Evolutionary conservation across 2,329 filamentous ascomycete species (phyloP).

Genomic region (Orbilia oligospora): DNA sequence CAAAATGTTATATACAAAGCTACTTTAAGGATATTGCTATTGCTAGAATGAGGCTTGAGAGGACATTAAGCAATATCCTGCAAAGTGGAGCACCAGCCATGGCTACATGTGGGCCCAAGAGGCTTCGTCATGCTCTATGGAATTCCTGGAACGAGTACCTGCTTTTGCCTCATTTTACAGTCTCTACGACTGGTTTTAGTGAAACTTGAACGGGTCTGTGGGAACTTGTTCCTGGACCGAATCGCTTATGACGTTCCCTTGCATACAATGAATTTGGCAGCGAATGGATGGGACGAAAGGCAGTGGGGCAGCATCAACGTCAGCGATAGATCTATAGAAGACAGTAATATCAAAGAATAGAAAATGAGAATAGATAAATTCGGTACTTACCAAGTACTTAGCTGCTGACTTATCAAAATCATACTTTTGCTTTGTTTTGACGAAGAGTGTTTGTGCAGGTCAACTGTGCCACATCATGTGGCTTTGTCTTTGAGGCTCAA

Average conservation of each 20-base stretch:
- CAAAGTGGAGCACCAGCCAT: slow-evolving; percentile 4
- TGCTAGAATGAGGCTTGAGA: slow-evolving; percentile 19
- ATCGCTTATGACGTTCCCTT: slow-evolving; percentile 61
- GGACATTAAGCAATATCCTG: neutral
- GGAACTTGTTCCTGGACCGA: slow-evolving; percentile 41
- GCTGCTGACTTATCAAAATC: no score
- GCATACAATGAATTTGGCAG: slow-evolving; percentile 32
- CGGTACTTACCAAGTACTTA: no score
- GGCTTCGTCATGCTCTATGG: slow-evolving; percentile 47
- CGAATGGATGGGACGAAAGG: slow-evolving; percentile 57
- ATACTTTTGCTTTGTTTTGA: no score
- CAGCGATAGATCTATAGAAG: slow-evolving; percentile 31
- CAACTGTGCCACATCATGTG: slow-evolving; percentile 7
- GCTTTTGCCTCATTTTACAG: slow-evolving; percentile 46
- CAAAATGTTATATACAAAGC: neutral
- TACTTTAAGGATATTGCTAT: neutral
- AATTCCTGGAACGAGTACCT: slow-evolving; percentile 10
- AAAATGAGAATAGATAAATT: no score
- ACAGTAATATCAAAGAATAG: neutral
- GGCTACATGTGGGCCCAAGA: slow-evolving; percentile 6
- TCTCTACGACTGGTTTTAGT: slow-evolving; percentile 19
- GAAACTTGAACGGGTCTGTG: slow-evolving; percentile 6
- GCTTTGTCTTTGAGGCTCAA: neutral
- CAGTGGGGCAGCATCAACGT: slow-evolving; percentile 38
- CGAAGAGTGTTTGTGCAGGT: neutral